Evolutionary conservation across 768 basidiomycete species (phyloP).

Genomic region (Auricularia auricula-judae): DNA sequence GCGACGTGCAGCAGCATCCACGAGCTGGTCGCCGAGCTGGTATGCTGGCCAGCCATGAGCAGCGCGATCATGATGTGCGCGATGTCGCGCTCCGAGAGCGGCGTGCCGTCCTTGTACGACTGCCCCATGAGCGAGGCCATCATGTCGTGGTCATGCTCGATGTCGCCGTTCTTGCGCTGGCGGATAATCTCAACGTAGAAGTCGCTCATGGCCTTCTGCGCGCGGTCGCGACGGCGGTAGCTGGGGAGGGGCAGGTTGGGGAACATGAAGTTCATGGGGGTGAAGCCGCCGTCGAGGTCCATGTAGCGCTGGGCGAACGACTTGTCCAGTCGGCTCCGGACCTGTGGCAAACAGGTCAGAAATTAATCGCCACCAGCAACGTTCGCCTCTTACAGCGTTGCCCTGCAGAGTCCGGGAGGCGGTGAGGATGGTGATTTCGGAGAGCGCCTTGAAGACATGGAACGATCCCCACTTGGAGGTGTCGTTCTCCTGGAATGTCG

Average conservation of each 20-base stretch:
- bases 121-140: slow-evolving; percentile 78
- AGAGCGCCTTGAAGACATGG: slow-evolving; percentile 58
- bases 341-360: slow-evolving; percentile 13
- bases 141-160: slow-evolving; percentile 72
- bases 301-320: slow-evolving; percentile 74
- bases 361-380: too few relatives aligned
- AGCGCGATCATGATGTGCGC: slow-evolving; percentile 98
- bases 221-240: slow-evolving; percentile 79
- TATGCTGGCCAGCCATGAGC: slow-evolving; percentile 99
- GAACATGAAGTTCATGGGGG: slow-evolving; percentile 91
- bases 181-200: slow-evolving; percentile 85
- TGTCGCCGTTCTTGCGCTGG: slow-evolving; percentile 46
- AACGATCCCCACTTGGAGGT: slow-evolving; percentile 72
- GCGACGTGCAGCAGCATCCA: slow-evolving; percentile 90
- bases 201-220: slow-evolving; percentile 86
- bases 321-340: slow-evolving; percentile 68
- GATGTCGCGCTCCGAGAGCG: slow-evolving; percentile 79
- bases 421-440: slow-evolving; percentile 90
- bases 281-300: slow-evolving; percentile 93
- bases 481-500: slow-evolving; percentile 47
- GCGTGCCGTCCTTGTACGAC: slow-evolving; percentile 69
- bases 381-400: slow-evolving; percentile 33
- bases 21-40: slow-evolving; percentile 82
- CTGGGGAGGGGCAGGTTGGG: slow-evolving; percentile 85
- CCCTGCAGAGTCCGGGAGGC: slow-evolving; percentile 92